Conservation (phyloP, 177 flowering plant species). For the Vitis hybrid region DNA sequence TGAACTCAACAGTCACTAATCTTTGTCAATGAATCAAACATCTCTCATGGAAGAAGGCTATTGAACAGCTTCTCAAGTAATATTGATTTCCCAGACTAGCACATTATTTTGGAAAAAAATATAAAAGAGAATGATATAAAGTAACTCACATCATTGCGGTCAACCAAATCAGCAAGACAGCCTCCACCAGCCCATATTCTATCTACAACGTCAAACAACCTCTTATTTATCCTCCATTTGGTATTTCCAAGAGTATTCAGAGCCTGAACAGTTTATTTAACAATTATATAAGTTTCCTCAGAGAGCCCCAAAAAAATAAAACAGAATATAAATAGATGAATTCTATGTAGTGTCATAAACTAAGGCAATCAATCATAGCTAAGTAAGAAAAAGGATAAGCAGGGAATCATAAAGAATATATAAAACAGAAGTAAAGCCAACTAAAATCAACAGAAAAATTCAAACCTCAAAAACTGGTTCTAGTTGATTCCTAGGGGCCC, state of each 20-base stretch:
- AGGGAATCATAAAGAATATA: background rate
- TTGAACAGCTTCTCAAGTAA: background rate
- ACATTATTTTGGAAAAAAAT: background rate
- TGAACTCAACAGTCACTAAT: background rate
- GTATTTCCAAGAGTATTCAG: conserved; percentile 71
- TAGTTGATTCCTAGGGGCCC: conserved; percentile 44
- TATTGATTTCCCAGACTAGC: background rate
- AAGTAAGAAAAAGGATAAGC: background rate
- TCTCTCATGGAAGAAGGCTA: background rate
- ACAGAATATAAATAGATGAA: background rate
- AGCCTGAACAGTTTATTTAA: conserved; percentile 36
- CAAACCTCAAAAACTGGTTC: conserved; percentile 60
- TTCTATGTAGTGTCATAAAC: background rate
- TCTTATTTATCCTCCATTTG: conserved; percentile 70
- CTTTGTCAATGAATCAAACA: background rate
- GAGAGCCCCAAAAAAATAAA: background rate
- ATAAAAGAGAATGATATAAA: background rate
- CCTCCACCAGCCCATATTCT: conserved; percentile 82
- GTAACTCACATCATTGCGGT: conserved; percentile 60
- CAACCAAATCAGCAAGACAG: conserved; percentile 61
- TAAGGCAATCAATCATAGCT: background rate
- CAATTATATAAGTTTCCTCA: background rate
- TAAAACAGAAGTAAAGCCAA: background rate
- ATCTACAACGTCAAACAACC: conserved; percentile 59
- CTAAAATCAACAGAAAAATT: background rate